A percentile compares a stretch with the other conserved stretches of the same genome.
These are phyloP conservation scores for Rehmannia glutinosa DNA, from an alignment of 257 asterid species.

Conservation along the genomic window DNA sequence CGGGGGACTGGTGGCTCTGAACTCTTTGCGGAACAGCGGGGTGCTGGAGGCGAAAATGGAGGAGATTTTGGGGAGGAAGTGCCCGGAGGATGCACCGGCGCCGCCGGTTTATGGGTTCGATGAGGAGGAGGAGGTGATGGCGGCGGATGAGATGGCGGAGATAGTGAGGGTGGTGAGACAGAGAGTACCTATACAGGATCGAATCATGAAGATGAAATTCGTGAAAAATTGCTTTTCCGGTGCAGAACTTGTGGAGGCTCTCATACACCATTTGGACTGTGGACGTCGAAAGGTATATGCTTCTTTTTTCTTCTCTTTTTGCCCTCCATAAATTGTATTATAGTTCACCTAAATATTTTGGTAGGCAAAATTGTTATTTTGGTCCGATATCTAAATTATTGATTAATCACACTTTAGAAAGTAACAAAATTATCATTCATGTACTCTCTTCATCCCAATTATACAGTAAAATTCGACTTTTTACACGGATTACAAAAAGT, in stretches of 20 bases:
- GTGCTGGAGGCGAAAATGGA: constrained; percentile 64
- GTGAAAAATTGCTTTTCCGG: constrained; percentile 87
- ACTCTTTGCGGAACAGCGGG: constrained; percentile 80
- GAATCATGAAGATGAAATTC: constrained; percentile 78
- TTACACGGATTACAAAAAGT: no score
- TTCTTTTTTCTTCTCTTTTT: not conserved
- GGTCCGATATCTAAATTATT: no score
- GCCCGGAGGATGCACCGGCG: constrained; percentile 83
- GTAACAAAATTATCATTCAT: no score
- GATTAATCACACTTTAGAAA: no score
- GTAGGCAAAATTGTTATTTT: no score
- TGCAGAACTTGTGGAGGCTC: constrained; percentile 70
- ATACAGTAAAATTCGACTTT: no score
- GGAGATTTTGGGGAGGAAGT: constrained; percentile 64
- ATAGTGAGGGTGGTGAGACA: constrained; percentile 61
- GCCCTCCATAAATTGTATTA: not conserved
- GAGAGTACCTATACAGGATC: constrained; percentile 82
- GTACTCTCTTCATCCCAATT: no score
- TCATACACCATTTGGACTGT: constrained; percentile 71
- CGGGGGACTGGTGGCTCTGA: constrained; percentile 82
- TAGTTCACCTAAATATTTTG: no score
- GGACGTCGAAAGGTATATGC: constrained; percentile 60
- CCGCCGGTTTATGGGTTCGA: constrained; percentile 83
- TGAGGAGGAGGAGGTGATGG: constrained; percentile 47
- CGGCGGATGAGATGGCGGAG: constrained; percentile 56